Base-by-base conservation (phyloP, 257 asterid genomes). In the Nemophila menziesii region DNA sequence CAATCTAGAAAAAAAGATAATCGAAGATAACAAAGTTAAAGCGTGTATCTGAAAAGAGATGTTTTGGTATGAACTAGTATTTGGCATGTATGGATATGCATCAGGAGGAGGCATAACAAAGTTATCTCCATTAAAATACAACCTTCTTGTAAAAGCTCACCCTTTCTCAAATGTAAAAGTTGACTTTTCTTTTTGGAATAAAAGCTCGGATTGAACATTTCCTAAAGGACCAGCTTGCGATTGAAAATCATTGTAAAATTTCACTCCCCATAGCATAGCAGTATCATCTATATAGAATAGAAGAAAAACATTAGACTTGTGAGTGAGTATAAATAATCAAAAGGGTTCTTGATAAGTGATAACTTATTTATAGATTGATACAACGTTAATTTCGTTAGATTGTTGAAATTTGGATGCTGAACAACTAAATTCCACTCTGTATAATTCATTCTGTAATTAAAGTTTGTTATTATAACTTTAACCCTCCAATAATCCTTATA, bases 401-500 rank as follows among this genome's bases (percentile, higher is more conserved):
- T 80, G 67, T 78, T 79, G 60, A 89, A 86, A 65, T 89, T 89
- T 9, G 95, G 97, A 52, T 89, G 95, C 75, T 80, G 97, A 22
- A 75, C 85, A 9, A 79, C 86, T 14, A 85, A 87, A 16, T 83
- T 85, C 96, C 96, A 86, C 36, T 62, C 68, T 8, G 92, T 79
- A 67, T 71, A 86, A 61, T 86, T 86, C 73, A 65, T 43, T 46
- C 69, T 48, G 71, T 81, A 79, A 72, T 86, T 86, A 60, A 86
- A 86, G 63, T 86, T 82, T 19, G 96, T 82, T 27, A 86, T 61
- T 0, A 94, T 77, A 1, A 86, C 42, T 71, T 86, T 86, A 4
- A 67, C 90, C 3, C 96, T 62, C 96, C 96, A 82, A 47, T 86
- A 79, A 16, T 72, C 94, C 62, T 64, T 79, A 72, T 86, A 86